Evolutionary conservation across 2,329 filamentous ascomycete genomes (phyloP), one percentile per base, ranked within the genome.

Genomic region (Pleoardoris graminearum): DNA sequence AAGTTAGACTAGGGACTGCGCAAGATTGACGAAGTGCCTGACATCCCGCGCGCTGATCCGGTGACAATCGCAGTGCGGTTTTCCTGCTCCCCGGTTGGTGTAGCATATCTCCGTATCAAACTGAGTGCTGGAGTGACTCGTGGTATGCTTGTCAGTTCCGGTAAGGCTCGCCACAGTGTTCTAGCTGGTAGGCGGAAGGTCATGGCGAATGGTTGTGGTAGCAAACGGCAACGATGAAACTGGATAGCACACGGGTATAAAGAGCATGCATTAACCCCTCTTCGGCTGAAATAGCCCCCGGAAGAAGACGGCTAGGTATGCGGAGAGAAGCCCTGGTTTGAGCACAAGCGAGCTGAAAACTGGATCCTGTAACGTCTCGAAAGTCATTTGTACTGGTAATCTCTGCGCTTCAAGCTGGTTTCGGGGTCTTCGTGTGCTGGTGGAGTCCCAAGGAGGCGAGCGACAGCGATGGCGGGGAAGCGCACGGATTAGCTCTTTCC

Each of bases 41-140:
- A 72, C 71, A 75, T 74, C 53, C 72, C 72, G 45, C 70, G 70
- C 19, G 68, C 63, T 21, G 71, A 72, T 14, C 72, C 71, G 3
- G 72, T 75, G 8, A 74, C 69, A 48, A 75, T 75, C 14, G 71
- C 72, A 10, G 69, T 73, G 42, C 67, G 58, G 7, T 60, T 47
- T 23, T 65, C 19, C 19, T 59, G 58, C 7, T 62, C 59, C 23
- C 41, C 35, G 11, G 61, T 47, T n/a, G 63, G 55, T 16, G 50
- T 58, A 7, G 62, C 60, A 52, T 71, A 72, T 23, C 41, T 57
- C 21, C 71, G 66, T 16, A 48, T 48, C 61, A 59, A 65, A 49
- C 23, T 55, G 17, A 61, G 60, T 33, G 51, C 30, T 38, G 56
- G 60, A 7, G 52, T 32, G 7, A 60, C 48, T 39, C 54, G 59